Percentiles rank a stretch among this genome's conserved stretches.
Evolutionary conservation across 345 rosid genomes (phyloP).

Genomic region (Ceriops decandra): DNA sequence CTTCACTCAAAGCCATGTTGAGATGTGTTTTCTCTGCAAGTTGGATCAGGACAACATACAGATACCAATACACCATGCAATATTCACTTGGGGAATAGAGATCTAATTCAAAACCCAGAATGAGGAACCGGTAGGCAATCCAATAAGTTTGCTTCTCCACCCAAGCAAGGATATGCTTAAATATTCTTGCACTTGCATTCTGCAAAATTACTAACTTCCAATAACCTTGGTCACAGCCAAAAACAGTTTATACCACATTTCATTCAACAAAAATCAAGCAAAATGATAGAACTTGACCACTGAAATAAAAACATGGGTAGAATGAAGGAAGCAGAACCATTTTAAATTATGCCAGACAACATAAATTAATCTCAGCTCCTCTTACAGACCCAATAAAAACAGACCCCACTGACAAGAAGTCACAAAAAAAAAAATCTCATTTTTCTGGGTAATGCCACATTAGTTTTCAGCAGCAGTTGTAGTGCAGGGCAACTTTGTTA

Average conservation of each 20-base stretch:
- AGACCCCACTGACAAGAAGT: background rate
- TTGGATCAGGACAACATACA: constrained; percentile 62
- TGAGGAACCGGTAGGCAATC: constrained; percentile 86
- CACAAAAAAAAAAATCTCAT: background rate
- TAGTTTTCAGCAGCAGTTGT: too few relatives aligned
- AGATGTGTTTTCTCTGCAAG: constrained; percentile 79
- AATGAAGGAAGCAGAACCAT: background rate
- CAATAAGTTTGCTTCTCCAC: constrained; percentile 93
- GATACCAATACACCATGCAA: constrained; percentile 97
- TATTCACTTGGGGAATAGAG: constrained; percentile 82
- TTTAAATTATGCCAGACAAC: background rate
- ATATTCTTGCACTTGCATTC: constrained; percentile 45
- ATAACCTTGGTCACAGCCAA: background rate
- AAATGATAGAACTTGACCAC: background rate
- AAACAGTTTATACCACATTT: background rate
- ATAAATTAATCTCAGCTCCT: background rate
- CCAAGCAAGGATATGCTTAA: constrained; percentile 70
- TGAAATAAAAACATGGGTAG: background rate
- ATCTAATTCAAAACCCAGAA: constrained; percentile 89
- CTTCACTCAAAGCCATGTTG: constrained; percentile 42
- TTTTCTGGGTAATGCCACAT: too few relatives aligned
- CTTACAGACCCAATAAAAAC: background rate
- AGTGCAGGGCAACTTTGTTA: too few relatives aligned
- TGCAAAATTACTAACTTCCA: constrained; percentile 39
- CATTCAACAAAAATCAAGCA: background rate